Percentiles rank a stretch among this genome's conserved stretches.
phyloP scores from a whole-genome alignment of 768 basidiomycete species.

The Tylopilus rubrobrunneus region DNA sequence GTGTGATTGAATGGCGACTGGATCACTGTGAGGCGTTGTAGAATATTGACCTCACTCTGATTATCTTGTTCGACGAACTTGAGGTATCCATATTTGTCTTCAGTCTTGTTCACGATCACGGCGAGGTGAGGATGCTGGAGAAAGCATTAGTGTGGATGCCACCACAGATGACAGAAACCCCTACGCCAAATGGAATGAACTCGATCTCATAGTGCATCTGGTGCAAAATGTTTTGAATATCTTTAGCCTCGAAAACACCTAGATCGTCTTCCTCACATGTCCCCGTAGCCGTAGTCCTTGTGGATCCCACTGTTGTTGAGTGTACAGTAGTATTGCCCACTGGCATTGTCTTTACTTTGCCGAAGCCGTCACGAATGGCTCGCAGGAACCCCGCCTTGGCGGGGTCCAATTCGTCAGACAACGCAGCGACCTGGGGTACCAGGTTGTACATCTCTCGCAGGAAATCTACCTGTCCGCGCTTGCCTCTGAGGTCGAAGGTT shows the following conservation, averaged over 20 bases:
- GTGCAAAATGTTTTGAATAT: neutral
- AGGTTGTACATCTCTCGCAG: no score
- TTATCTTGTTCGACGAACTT: conserved; percentile 7
- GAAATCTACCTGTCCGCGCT: no score
- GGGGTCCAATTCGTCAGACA: no score
- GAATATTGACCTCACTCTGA: conserved; percentile 3
- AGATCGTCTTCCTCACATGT: neutral
- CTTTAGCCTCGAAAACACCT: neutral
- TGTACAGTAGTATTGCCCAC: no score
- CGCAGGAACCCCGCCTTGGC: no score
- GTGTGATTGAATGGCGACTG: no score
- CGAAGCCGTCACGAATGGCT: no score
- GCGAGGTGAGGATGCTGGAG: conserved; percentile 15
- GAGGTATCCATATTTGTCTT: conserved; percentile 1
- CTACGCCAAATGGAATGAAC: neutral
- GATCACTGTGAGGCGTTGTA: neutral
- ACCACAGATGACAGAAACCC: neutral
- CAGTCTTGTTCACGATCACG: neutral
- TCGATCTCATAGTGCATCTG: neutral
- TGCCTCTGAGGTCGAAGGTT: no score
- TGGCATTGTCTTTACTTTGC: no score
- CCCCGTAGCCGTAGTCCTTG: neutral
- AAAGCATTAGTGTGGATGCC: neutral
- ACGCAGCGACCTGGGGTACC: no score
- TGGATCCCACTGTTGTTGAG: no score